Evolutionary conservation across 2,329 filamentous ascomycete genomes (phyloP).

Genomic region (Paraconiothyrium sp.): DNA sequence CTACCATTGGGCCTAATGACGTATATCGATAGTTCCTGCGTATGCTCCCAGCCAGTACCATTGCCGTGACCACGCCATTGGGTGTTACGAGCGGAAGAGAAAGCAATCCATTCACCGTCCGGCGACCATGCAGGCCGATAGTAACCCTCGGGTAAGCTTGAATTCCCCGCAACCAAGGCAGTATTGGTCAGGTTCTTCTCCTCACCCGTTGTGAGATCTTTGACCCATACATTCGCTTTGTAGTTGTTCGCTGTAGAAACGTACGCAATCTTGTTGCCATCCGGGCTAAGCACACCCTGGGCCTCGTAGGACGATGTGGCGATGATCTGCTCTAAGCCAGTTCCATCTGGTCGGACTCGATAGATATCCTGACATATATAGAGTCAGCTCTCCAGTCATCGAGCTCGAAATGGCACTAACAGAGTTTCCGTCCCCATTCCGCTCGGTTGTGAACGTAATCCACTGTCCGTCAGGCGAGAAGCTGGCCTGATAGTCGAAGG

Average conservation of each 20-base stretch:
- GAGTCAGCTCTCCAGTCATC: not conserved
- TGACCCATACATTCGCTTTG: constrained; percentile 54
- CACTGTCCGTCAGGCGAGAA: constrained; percentile 53
- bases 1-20: constrained; percentile 50
- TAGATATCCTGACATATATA: constrained; percentile 44
- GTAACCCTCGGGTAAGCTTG: constrained; percentile 44
- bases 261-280: constrained; percentile 52
- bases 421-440: constrained; percentile 52
- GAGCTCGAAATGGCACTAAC: constrained; percentile 16
- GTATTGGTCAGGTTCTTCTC: constrained; percentile 51
- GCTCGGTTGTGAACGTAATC: constrained; percentile 54
- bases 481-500: constrained; percentile 53
- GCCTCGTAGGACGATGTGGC: constrained; percentile 52
- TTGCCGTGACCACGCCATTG: constrained; percentile 54
- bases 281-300: constrained; percentile 49
- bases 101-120: constrained; percentile 54
- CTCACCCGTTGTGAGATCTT: constrained; percentile 47
- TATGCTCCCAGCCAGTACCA: constrained; percentile 54
- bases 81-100: constrained; percentile 55
- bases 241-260: constrained; percentile 52
- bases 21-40: constrained; percentile 54
- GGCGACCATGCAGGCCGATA: constrained; percentile 55
- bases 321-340: constrained; percentile 46
- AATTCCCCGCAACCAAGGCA: constrained; percentile 27
- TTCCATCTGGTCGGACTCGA: constrained; percentile 48